Evolutionary conservation across 2,329 filamentous ascomycete genomes (phyloP), one percentile per base, ranked within the genome.

Genomic region (Coniella vitis): DNA sequence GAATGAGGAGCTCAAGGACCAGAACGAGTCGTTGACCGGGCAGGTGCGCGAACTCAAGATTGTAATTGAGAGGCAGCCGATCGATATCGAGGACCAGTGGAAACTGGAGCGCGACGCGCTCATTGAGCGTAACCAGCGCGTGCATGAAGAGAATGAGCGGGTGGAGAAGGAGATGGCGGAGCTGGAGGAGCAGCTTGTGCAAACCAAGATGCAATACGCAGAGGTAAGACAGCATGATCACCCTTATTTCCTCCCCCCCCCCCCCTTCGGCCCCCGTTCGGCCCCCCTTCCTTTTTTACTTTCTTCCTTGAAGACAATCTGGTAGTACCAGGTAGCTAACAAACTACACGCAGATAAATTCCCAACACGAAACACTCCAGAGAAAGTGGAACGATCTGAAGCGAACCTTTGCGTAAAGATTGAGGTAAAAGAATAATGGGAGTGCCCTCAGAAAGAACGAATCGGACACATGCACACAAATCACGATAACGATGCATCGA

Each of bases 191-290:
- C 83, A 90, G 65, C 72, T 98, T 56, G 91, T 98, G 55, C 81
- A 85, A 63, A 93, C 90, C 1, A 98, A 98, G 77, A 86, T 98
- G 87, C 81, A 82, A 61, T 90, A 90, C 71, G 93, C 93, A 47
- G 89, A 96, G 83, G 91, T 95, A 76, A 73, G 84, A 73, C 45
- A n/a, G 45, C 13, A 19, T 12, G 22, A 9, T 9, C 22, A 14
- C 37, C n/a, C 13, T 16, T 16, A n/a, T 9, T 14, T 16, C 25
- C n/a, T n/a, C n/a, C n/a, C n/a, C n/a, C n/a, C n/a, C n/a, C n/a
- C n/a, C n/a, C n/a, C n/a, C n/a, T n/a, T n/a, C n/a, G n/a, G n/a
- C n/a, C n/a, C n/a, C n/a, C n/a, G n/a, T n/a, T n/a, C n/a, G n/a
- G n/a, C n/a, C n/a, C n/a, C n/a, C n/a, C n/a, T n/a, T n/a, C n/a